Base-by-base conservation (phyloP, 805 yeast genomes). In the Saturnispora silvae region DNA sequence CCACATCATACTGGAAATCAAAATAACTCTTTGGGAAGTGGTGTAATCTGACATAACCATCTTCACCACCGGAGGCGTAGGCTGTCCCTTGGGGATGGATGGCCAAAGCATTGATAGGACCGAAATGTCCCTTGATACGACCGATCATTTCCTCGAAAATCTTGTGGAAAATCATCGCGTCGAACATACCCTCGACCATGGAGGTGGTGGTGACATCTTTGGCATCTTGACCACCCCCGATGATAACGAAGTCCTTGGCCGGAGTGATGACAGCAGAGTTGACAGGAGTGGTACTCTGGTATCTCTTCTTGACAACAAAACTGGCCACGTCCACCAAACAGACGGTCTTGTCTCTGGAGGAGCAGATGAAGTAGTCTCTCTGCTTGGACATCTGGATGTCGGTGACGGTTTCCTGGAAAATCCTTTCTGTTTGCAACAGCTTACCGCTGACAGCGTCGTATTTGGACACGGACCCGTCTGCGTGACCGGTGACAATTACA, bases 191-290 rank as follows among this genome's bases (percentile, higher is more conserved):
- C 61, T 89, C 95, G 34, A 80, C 70, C 39, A 86, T 77, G 30
- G 92, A 74, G 20, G 97, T 86, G n/a, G 97, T 92, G 30, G 99
- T 92, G 56, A 92, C 99, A 60, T 87, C 94, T 62, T 86, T 77
- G 28, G 98, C 97, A 53, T 86, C 97, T 68, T 92, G 97, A 77
- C 99, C 99, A 66, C 99, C 99, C 37, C 97, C 98, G 44, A 92
- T 69, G 34, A 92, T 79, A 44, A 92, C 81, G 56, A 79, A 89
- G 56, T 92, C 89, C 65, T 92, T 92, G 40, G 77, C 68, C 19
- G 97, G 94, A 13, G 98, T 87, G 49, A 92, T 81, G 47, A 94
- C 80, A 15, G 97, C 97, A 26, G 95, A 75, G 68, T 92, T 92
- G 70, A 92, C 71, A 41, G 97, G 96, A 37, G 94, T 86, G 57